These are phyloP conservation scores for Thalassiosira hispida DNA, from an alignment of 352 stramenopile genomes.

Conservation along the genomic window DNA sequence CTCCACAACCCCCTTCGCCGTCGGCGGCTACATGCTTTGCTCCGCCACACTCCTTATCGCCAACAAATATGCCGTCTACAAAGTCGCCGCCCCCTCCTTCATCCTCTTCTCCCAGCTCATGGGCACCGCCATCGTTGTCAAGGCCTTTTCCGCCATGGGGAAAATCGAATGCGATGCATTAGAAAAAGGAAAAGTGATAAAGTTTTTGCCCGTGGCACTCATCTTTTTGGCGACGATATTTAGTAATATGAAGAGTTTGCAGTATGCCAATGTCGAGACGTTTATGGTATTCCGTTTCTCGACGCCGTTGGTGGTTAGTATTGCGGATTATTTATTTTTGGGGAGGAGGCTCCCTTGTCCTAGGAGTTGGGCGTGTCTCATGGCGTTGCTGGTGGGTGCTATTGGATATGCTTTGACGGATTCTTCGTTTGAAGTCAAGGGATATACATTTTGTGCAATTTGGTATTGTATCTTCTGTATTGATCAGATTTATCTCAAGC, in stretches of 20 bases:
- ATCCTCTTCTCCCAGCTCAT: conserved; percentile 72
- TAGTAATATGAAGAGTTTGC: conserved; percentile 73
- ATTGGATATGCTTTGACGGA: conserved; percentile 62
- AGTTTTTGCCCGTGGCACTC: conserved; percentile 68
- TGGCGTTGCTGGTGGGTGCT: conserved; percentile 58
- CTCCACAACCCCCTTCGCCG: conserved; percentile 51
- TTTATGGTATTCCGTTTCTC: conserved; percentile 77
- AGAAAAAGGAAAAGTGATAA: conserved; percentile 44
- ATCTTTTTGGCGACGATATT: conserved; percentile 75
- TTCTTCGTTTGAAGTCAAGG: conserved; percentile 54
- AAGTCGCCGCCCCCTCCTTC: conserved; percentile 67
- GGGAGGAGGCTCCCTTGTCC: conserved; percentile 54
- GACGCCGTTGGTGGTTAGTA: conserved; percentile 63
- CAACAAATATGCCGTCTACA: conserved; percentile 76
- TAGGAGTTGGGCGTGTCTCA: conserved; percentile 55
- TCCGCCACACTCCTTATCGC: conserved; percentile 63
- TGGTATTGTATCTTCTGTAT: conserved; percentile 76
- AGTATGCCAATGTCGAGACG: conserved; percentile 78
- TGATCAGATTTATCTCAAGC: conserved; percentile 80
- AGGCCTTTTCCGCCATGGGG: conserved; percentile 44
- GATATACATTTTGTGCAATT: conserved; percentile 65
- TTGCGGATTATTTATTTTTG: conserved; percentile 67
- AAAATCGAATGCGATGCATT: conserved; percentile 65
- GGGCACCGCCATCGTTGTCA: conserved; percentile 61
- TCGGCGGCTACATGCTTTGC: conserved; percentile 64